These are phyloP conservation scores for Paraglomus brasilianum DNA, from an alignment of 192 early-diverging fungal genomes.

Conservation along the genomic window DNA sequence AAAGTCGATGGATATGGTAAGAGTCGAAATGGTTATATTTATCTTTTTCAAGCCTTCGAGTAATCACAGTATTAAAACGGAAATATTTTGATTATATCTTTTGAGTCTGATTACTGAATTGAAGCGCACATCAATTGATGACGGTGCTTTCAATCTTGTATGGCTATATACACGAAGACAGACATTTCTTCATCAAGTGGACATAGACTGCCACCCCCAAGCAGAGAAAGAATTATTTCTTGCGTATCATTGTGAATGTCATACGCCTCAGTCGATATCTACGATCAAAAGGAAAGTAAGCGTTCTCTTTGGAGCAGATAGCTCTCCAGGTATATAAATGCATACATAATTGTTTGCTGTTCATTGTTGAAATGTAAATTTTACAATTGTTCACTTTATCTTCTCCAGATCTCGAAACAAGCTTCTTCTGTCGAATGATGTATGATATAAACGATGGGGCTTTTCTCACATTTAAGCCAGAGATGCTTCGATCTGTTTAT, in stretches of 20 bases:
- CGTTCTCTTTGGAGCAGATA: conserved; percentile 3
- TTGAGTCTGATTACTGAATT: no score
- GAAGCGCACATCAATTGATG: no score
- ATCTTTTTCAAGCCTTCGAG: not conserved
- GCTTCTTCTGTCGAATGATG: conserved; percentile 19
- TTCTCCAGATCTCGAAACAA: not conserved
- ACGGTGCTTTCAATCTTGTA: not conserved
- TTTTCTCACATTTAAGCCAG: conserved; percentile 4
- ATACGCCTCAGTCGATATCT: not conserved
- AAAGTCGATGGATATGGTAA: conserved; percentile 1
- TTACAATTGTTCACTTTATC: not conserved
- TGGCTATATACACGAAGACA: conserved; percentile 22
- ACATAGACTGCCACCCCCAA: not conserved
- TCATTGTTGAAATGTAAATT: not conserved
- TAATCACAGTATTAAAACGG: conserved; percentile 6
- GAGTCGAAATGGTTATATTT: not conserved
- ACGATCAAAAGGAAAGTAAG: conserved; percentile 10
- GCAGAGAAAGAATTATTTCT: conserved; percentile 22
- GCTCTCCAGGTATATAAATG: not conserved
- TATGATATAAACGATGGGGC: conserved; percentile 4
- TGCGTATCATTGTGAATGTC: conserved; percentile 19
- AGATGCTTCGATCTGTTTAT: not conserved
- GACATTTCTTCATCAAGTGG: conserved; percentile 6
- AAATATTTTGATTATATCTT: not conserved
- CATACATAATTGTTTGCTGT: not conserved